Conservation (phyloP, 2,329 filamentous ascomycete species). For the Claviceps quebecensis region DNA sequence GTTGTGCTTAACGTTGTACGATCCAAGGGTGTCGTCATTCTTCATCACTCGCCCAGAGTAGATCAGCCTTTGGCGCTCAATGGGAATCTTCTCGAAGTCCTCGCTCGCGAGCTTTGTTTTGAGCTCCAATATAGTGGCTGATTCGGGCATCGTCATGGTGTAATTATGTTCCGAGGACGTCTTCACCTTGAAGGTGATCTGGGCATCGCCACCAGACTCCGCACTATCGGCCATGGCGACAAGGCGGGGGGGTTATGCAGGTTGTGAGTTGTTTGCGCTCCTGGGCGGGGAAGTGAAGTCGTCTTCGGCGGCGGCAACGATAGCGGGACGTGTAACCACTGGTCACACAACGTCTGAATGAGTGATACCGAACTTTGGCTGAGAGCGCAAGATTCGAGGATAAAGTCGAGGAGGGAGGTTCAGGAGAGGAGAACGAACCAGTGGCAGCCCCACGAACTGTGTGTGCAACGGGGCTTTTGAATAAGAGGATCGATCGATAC, state of each 20-base stretch:
- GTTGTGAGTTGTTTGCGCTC: background rate
- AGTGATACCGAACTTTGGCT: too few relatives aligned
- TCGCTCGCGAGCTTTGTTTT: constrained; percentile 74
- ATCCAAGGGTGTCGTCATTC: constrained; percentile 71
- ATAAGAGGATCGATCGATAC: background rate
- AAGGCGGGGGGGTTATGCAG: background rate
- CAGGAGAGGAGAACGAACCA: background rate
- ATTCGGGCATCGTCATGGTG: constrained; percentile 63
- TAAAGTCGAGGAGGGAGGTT: background rate
- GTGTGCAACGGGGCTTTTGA: background rate
- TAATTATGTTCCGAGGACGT: constrained; percentile 84
- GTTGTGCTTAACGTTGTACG: constrained; percentile 89
- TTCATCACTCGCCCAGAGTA: constrained; percentile 96
- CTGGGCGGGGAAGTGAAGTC: background rate
- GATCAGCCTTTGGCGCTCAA: constrained; percentile 84
- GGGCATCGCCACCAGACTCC: constrained; percentile 48
- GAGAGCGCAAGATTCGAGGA: too few relatives aligned
- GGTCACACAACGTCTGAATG: background rate
- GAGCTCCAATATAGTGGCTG: constrained; percentile 67
- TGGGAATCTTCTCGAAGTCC: constrained; percentile 75
- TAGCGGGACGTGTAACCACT: background rate
- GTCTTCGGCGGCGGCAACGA: background rate
- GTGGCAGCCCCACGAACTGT: background rate
- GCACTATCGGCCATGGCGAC: constrained; percentile 50
- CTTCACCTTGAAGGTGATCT: constrained; percentile 94